Percentiles rank a stretch among this genome's conserved stretches.
Conservation (phyloP, 208 protist genomes). For the Leishmania gerbilli region DNA sequence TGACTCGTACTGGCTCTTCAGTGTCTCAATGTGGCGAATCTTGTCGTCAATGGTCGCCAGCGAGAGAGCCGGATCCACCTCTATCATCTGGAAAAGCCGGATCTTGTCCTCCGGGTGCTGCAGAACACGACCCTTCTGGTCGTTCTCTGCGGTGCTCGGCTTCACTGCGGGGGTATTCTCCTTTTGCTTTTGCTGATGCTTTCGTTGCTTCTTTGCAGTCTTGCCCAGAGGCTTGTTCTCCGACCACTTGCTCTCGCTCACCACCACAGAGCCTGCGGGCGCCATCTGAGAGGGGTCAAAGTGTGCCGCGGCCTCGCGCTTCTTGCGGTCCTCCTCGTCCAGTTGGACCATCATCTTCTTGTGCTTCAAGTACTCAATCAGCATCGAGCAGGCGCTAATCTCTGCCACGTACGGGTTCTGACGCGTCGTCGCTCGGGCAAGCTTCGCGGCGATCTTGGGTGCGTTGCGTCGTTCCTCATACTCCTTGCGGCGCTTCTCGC, state of each 20-base stretch:
- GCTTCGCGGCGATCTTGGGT: conserved; percentile 58
- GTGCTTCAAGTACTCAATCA: conserved; percentile 70
- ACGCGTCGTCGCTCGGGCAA: conserved; percentile 41
- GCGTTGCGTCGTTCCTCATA: conserved; percentile 61
- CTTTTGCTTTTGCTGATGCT: conserved; percentile 27
- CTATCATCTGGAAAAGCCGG: conserved; percentile 57
- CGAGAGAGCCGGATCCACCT: conserved; percentile 51
- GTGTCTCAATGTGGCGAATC: conserved; percentile 45
- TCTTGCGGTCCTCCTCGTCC: conserved; percentile 59
- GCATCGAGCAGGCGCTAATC: conserved; percentile 50
- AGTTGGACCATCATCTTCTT: conserved; percentile 63
- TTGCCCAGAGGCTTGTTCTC: conserved; percentile 28
- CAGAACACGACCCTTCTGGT: conserved; percentile 36
- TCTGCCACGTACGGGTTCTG: conserved; percentile 75
- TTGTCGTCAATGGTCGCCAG: conserved; percentile 46
- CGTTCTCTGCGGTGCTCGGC: background rate
- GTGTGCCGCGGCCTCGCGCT: conserved; percentile 47
- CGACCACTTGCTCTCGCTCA: conserved; percentile 71
- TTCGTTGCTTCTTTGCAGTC: conserved; percentile 38
- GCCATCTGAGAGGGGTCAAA: conserved; percentile 66
- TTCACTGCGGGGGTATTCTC: conserved; percentile 12
- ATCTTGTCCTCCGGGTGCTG: conserved; percentile 78
- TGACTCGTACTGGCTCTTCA: conserved; percentile 56
- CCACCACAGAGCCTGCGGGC: conserved; percentile 63
- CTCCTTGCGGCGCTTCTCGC: conserved; percentile 49